Base-by-base conservation (phyloP, 768 basidiomycete species). In the Tylopilus subfusipes region DNA sequence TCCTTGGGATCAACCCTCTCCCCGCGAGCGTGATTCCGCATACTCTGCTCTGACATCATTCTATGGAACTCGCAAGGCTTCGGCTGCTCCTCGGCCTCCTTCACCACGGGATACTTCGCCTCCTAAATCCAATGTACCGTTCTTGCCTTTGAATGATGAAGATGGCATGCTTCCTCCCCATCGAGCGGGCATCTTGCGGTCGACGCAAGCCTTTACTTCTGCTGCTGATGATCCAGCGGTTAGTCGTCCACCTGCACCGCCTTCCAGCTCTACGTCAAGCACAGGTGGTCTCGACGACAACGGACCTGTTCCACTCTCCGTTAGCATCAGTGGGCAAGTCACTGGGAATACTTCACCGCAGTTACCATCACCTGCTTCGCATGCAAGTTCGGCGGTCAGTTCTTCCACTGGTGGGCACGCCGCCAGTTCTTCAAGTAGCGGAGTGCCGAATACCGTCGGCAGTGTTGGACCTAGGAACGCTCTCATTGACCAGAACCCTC, bases 401-500 rank as follows among this genome's bases (percentile, higher is more conserved):
- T 76, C 68, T 24, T 69, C 71, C 5, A 47, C 42, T 1, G 67
- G 70, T 13, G 71, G 69, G 25, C 67, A 58, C 9, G 60, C 58
- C 2, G 34, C 69, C 21, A 72, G 69, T 39, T 68, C 69, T 44
- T 73, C 69, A 7, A 68, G 69, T 45, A 57, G 57, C 1, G 69
- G 70, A 14, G 46, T 59, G 27, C 58, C 53, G 14, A 69, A 67
- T 45, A 33, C 38, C 11, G n/a, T 34, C 3, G 61, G 68, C 4
- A 61, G 59, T 19, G 58, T 64, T 33, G 67, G 63, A 13, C 66
- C 75, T 13, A 69, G 74, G 57, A 77, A 75, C 39, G 56, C 61
- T 21, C 73, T 76, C 25, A 75, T 85, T 33, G 96, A 98, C 72
- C 93, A 96, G 75, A 98, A 98, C 69, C 95, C 95, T 63, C 95